Base-by-base conservation (phyloP, 2,329 filamentous ascomycete species). In the Aspergillus sergii region DNA sequence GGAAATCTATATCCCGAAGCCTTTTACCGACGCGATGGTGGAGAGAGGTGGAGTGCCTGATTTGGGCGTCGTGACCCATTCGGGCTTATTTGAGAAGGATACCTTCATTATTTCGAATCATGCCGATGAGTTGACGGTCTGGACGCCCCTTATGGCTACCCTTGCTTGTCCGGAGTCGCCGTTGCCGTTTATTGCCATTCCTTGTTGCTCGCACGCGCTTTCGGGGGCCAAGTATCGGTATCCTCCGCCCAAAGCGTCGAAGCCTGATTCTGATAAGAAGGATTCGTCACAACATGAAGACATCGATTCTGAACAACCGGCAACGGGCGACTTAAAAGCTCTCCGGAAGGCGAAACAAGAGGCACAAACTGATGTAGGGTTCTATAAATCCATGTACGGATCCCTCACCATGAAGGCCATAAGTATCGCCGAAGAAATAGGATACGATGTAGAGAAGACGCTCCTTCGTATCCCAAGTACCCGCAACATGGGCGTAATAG, bases 51-150 rank as follows among this genome's bases (percentile, higher is more conserved):
- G 56, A 26, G n/a, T 63, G 34, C 30, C 50, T n/a, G 50, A 68
- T 16, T 48, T 72, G 6, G 70, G 64, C 8, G 61, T 72, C 34
- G 58, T 66, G 14, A 70, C 72, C 10, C 76, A 79, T 53, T 71
- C 75, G 65, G 95, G 94, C 41, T 72, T 83, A 11, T 97, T 98
- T 72, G 83, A 87, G 0, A 75, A 78, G 19, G 88, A 88, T 32
- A 96, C 93, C 0, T 99, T 99, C 77, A 93, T 99, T 71, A 91
- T 99, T 66, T 96, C 93, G 56, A 99, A 99, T 74, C 95, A 99
- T 76, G 94, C 94, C 12, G 95, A 99, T 75, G 94, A 99, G 79
- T 85, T 99, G 16, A 99, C 95, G 0, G 88, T 92, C 0, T 99
- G 95, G 95, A 98, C 95, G 0, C 95, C 95, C 0, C 85, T 98